Evolutionary conservation across 2,329 filamentous ascomycete species (phyloP).

Genomic region (Diaporthe nobilis): DNA sequence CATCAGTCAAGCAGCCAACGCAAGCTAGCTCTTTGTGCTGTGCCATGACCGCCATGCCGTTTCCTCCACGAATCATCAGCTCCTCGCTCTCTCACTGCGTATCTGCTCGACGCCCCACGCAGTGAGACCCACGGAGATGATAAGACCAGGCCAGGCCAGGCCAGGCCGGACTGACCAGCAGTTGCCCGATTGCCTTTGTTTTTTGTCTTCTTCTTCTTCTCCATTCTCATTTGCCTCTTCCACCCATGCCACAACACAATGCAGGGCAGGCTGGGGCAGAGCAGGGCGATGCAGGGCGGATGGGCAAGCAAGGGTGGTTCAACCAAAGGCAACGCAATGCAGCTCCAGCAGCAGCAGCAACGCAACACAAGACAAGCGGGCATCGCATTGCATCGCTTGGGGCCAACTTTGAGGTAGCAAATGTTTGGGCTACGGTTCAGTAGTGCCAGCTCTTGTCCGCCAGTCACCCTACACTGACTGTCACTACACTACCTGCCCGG

Average conservation of each 20-base stretch:
- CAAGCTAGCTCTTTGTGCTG: not conserved
- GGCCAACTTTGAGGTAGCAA: slow-evolving; percentile 10
- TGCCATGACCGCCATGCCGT: not conserved
- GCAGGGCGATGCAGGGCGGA: slow-evolving; percentile 12
- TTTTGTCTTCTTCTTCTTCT: not conserved
- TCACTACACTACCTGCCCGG: not conserved
- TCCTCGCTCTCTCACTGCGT: not conserved
- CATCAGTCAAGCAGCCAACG: not conserved
- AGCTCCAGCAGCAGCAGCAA: not conserved
- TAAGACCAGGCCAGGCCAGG: not conserved
- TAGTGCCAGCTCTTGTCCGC: slow-evolving; percentile 23
- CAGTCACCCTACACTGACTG: not conserved
- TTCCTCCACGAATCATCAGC: not conserved
- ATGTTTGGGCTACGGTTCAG: slow-evolving; percentile 12
- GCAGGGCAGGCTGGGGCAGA: not conserved
- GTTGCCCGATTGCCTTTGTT: too few relatives aligned
- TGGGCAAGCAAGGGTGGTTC: not conserved
- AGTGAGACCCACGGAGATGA: not conserved
- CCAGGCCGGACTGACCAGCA: not conserved
- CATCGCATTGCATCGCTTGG: slow-evolving; percentile 16
- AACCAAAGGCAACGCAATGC: not conserved
- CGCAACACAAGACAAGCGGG: not conserved
- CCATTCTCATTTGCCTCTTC: not conserved
- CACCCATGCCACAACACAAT: too few relatives aligned
- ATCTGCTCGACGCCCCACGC: not conserved